These are phyloP conservation scores for Hypoxylon sp. DNA, from an alignment of 2,329 filamentous ascomycete genomes.

Conservation along the genomic window DNA sequence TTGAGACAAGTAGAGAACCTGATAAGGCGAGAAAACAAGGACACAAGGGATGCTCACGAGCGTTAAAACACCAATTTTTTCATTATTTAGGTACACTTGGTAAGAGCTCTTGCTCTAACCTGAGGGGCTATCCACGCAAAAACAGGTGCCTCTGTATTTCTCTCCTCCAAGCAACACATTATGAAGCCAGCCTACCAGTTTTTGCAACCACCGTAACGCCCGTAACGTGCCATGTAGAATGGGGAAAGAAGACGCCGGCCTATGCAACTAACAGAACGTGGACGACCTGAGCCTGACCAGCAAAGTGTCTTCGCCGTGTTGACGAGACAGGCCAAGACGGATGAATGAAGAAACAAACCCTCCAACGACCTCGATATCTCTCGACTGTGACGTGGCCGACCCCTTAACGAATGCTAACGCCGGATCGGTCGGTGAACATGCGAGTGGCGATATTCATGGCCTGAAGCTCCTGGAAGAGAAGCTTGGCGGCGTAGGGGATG, in stretches of 20 bases:
- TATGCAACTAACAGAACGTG: conserved; percentile 36
- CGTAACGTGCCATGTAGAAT: conserved; percentile 12
- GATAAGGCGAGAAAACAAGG: too few species aligned
- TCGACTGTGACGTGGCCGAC: background rate
- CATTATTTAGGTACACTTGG: conserved; percentile 10
- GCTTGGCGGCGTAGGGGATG: conserved; percentile 96
- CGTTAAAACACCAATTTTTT: too few species aligned
- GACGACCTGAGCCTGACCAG: background rate
- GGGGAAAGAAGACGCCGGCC: conserved; percentile 38
- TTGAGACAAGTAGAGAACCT: too few species aligned
- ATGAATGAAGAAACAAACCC: background rate
- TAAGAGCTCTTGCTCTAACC: background rate
- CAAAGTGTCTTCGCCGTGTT: background rate
- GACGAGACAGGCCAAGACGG: background rate
- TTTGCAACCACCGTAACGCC: conserved; percentile 11
- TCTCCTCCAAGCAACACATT: background rate
- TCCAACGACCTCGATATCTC: background rate
- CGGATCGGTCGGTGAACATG: conserved; percentile 91
- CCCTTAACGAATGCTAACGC: conserved; percentile 71
- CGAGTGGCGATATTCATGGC: conserved; percentile 98
- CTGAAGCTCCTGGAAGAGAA: conserved; percentile 97
- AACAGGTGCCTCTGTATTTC: background rate
- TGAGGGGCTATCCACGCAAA: background rate
- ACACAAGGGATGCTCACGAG: too few species aligned
- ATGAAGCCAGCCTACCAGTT: conserved; percentile 2